These are phyloP conservation scores for Tolypocladium album DNA, from an alignment of 2,329 filamentous ascomycete genomes.

Conservation along the genomic window DNA sequence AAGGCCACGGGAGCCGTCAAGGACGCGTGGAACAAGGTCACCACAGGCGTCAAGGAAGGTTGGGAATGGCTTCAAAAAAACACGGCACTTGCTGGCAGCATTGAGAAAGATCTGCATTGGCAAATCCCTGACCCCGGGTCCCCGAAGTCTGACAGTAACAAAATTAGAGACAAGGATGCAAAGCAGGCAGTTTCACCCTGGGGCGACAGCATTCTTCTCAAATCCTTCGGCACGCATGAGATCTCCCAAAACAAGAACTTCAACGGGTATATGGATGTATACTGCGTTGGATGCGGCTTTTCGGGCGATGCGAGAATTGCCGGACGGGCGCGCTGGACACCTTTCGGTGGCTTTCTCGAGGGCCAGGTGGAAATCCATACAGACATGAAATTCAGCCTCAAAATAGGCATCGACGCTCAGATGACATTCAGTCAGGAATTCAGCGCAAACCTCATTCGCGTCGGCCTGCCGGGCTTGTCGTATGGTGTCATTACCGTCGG, in stretches of 20 bases:
- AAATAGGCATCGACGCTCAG: slow-evolving; percentile 19
- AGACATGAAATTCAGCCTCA: slow-evolving; percentile 14
- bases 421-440: slow-evolving; percentile 10
- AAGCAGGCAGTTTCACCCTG: slow-evolving; percentile 15
- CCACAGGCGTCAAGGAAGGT: too few species aligned
- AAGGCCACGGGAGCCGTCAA: neutral
- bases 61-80: neutral
- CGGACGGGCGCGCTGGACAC: slow-evolving; percentile 14
- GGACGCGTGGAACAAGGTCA: neutral
- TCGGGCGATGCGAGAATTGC: slow-evolving; percentile 14
- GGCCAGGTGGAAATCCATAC: slow-evolving; percentile 12
- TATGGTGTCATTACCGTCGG: slow-evolving; percentile 16
- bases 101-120: slow-evolving; percentile 8
- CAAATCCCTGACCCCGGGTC: slow-evolving; percentile 8
- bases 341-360: slow-evolving; percentile 12
- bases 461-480: slow-evolving; percentile 13
- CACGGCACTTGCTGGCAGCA: slow-evolving; percentile 3
- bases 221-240: slow-evolving; percentile 10
- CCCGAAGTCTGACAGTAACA: neutral
- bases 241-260: slow-evolving; percentile 2
- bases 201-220: slow-evolving; percentile 17
- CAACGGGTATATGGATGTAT: slow-evolving; percentile 14
- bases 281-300: slow-evolving; percentile 19
- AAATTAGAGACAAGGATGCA: slow-evolving; percentile 8
- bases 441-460: slow-evolving; percentile 9